Percentiles rank a stretch among this genome's conserved stretches.
phyloP scores from a whole-genome alignment of 371 early-diverging fungal genomes.

The Gilbertella persicaria region DNA sequence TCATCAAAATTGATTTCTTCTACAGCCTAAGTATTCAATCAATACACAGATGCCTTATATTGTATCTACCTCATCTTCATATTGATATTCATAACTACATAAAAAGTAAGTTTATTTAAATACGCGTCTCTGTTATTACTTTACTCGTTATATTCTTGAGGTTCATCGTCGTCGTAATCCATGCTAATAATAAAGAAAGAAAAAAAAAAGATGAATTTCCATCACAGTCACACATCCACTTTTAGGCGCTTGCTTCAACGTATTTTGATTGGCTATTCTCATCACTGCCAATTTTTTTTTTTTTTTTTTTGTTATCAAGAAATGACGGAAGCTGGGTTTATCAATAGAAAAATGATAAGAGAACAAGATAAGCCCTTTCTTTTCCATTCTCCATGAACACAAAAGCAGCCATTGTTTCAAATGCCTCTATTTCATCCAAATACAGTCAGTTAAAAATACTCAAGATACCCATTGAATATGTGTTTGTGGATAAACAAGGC shows the following conservation, averaged over 20 bases:
- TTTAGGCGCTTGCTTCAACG: no score
- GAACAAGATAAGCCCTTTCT: no score
- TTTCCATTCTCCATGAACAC: no score
- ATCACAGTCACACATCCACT: no score
- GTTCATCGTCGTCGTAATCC: slow-evolving; percentile 37
- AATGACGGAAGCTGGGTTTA: no score
- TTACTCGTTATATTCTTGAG: slow-evolving; percentile 29
- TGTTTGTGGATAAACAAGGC: slow-evolving; percentile 52
- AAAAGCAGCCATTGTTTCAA: background rate
- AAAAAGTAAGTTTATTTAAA: background rate
- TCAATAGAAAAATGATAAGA: no score
- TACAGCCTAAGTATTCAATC: background rate
- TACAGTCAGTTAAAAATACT: slow-evolving; percentile 19
- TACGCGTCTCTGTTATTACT: background rate
- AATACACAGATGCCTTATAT: background rate
- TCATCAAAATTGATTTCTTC: slow-evolving; percentile 15
- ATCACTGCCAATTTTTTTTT: no score
- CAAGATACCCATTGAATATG: slow-evolving; percentile 33
- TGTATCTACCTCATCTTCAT: slow-evolving; percentile 19
- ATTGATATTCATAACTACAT: slow-evolving; percentile 22
- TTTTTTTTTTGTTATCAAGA: no score
- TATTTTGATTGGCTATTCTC: no score
- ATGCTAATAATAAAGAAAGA: slow-evolving; percentile 7
- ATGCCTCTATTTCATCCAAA: background rate
- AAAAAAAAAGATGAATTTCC: slow-evolving; percentile 20